Evolutionary conservation across 169 alveolate genomes (phyloP), one percentile per base, ranked within the genome.

Genomic region (Condylostoma magnum): DNA sequence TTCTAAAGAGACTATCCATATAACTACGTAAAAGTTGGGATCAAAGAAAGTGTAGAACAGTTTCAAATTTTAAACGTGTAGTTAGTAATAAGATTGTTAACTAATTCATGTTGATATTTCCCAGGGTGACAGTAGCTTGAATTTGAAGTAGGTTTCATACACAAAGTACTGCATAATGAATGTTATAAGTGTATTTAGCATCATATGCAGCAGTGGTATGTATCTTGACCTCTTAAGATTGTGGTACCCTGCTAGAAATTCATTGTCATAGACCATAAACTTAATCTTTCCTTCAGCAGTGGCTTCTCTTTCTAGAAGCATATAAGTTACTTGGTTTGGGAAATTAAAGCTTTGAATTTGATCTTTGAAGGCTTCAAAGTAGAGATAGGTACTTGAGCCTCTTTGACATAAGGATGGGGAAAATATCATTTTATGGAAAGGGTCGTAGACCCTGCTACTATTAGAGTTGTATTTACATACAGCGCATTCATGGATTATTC

Each of bases 181-280:
- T 25, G 46, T 43, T 20, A 63, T 43, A 54, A 63, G 38, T 5
- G 25, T 25, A 44, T 63, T 63, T 44, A 63, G 33, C 20, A 63
- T 25, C 33, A 63, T n/a, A n/a, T 63, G 73, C n/a, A 44, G 38
- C 15, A 63, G 46, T 4, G 58, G 18, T 15, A 63, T 63, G 33
- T 20, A 63, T n/a, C 57, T 37, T 37, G 73, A 36, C 34, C 30
- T 63, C 34, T 15, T 20, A 25, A 63, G 15, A 25, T 63, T 63
- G 15, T 63, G 50, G 33, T 41, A 63, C 18, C 73, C 54, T 22
- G 73, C 73, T 6, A 57, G 2, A 4, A 57, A 57, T 5, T 57
- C 69, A 37, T 57, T 57, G 38, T 57, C 37, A 37, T 57, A 57
- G n/a, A 57, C 69, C 69, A 57, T 57, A 33, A 57, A 57, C 69